phyloP scores from a whole-genome alignment of 352 stramenopile species.

The Pythium insidiosum region DNA sequence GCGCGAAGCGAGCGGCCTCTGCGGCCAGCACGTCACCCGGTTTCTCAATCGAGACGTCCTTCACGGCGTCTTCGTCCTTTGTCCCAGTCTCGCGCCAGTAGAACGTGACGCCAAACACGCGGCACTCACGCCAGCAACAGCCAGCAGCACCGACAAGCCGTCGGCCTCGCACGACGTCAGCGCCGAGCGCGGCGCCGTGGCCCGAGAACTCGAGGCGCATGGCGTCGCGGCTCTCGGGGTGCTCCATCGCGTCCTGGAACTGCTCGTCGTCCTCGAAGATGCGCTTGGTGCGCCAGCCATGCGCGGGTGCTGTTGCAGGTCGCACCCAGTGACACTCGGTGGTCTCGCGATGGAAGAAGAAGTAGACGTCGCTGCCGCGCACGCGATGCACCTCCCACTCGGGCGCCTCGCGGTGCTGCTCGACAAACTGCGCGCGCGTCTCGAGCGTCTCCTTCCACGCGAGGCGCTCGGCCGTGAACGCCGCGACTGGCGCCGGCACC shows the following conservation, averaged over 20 bases:
- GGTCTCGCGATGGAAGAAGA: slow-evolving; percentile 59
- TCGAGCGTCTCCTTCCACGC: slow-evolving; percentile 66
- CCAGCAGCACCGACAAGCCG: slow-evolving; percentile 14
- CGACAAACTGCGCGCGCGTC: slow-evolving; percentile 33
- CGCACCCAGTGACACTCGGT: slow-evolving; percentile 52
- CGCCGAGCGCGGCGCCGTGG: slow-evolving; percentile 14
- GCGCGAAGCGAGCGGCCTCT: slow-evolving; percentile 46
- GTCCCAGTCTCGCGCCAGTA: no score
- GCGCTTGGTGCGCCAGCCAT: slow-evolving; percentile 45
- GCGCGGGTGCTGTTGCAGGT: slow-evolving; percentile 18
- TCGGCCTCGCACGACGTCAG: slow-evolving; percentile 31
- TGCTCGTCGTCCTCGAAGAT: slow-evolving; percentile 39
- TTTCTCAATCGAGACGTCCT: slow-evolving; percentile 40
- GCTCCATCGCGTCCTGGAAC: slow-evolving; percentile 39
- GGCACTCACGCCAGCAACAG: slow-evolving; percentile 38
- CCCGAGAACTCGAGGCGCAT: slow-evolving; percentile 42
- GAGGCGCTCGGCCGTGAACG: slow-evolving; percentile 22
- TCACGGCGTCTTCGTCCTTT: slow-evolving; percentile 12
- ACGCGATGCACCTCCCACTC: slow-evolving; percentile 60
- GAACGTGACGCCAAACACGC: slow-evolving; percentile 40
- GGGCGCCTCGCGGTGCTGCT: slow-evolving; percentile 30
- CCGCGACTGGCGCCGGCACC: slow-evolving; percentile 32
- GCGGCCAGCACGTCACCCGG: slow-evolving; percentile 33
- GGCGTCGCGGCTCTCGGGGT: no score
- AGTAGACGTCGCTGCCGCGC: slow-evolving; percentile 49